Evolutionary conservation across 1,139 yeast genomes (phyloP), one percentile per base, ranked within the genome.

Genomic region (Lodderomyces orthopsilosis): DNA sequence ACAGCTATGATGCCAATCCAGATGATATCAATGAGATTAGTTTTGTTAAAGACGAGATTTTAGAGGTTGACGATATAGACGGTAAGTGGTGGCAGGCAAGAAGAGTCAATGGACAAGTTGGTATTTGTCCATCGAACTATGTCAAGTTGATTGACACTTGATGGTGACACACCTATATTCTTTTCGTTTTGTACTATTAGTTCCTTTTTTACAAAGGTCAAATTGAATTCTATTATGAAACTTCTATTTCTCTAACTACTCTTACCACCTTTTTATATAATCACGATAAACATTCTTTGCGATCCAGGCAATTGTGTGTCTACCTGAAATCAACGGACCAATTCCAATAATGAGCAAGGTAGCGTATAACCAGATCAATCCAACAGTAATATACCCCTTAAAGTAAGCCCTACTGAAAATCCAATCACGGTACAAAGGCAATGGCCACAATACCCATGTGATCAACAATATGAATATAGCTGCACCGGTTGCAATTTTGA

Each of bases 11-110:
- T 46, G 97, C 98, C n/a, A 89, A 86, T 56, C 95, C 94, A 2
- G 95, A 86, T 44, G 98, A 93, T 63, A 88, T 86, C 48, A 93
- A 93, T 59, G 98, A 93, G 66, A 79, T 93, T 35, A 85, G 96
- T 5, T 93, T 93, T 59, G 80, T 77, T 48, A 90, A 91, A 63
- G 97, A 93, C 48, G 98, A 93, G 63, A 71, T 90, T 22, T 76
- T 93, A 61, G 91, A 86, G 56, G 95, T 93, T 38, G 90, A 89
- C 55, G 98, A 93, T 59, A 87, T 89, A 46, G 89, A 88, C 52
- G 97, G 98, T 42, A 85, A 94, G 68, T 93, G 98, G 98, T 93
- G 98, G 98, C 96, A 90, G 66, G 98, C 96, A 28, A 81, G 87
- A 59, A 80, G 91, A 58, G 75, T 85, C 15, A 85, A 81, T 55